Conservation (phyloP, 192 early-diverging fungal genomes). For the Pilobolus umbonatus region DNA sequence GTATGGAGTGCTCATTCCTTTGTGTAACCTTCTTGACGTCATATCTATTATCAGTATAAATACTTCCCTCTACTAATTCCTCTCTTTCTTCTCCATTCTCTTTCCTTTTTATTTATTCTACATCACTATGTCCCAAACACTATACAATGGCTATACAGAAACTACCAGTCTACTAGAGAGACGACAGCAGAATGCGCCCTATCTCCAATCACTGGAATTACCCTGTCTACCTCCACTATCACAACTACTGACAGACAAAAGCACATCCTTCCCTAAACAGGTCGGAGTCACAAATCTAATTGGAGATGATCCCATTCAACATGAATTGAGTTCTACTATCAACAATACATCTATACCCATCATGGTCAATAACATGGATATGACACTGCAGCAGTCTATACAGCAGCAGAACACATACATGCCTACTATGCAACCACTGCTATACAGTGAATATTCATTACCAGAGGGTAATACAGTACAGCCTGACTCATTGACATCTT, state of each 20-base stretch:
- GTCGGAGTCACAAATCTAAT: background rate
- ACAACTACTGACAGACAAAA: constrained; percentile 3
- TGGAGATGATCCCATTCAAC: background rate
- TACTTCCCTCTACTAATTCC: too few relatives aligned
- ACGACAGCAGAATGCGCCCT: constrained; percentile 6
- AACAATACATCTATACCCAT: background rate
- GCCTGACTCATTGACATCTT: background rate
- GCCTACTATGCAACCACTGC: background rate
- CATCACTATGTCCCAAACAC: too few relatives aligned
- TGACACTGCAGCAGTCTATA: background rate
- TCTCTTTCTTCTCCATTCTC: too few relatives aligned
- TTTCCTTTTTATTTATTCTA: too few relatives aligned
- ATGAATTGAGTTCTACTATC: background rate
- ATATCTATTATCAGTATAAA: too few relatives aligned
- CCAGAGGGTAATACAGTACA: background rate
- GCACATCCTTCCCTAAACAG: background rate
- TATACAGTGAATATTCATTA: background rate
- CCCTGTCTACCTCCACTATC: constrained; percentile 11
- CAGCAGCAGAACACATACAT: background rate
- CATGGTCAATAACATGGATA: too few relatives aligned
- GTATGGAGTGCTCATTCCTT: too few relatives aligned
- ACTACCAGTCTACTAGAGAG: constrained; percentile 5
- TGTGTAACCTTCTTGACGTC: too few relatives aligned
- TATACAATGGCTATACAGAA: too few relatives aligned
- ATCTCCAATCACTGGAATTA: constrained; percentile 9